These are phyloP conservation scores for Chlamydomonas sp. DNA, from an alignment of 139 green algal genomes.

Conservation along the genomic window DNA sequence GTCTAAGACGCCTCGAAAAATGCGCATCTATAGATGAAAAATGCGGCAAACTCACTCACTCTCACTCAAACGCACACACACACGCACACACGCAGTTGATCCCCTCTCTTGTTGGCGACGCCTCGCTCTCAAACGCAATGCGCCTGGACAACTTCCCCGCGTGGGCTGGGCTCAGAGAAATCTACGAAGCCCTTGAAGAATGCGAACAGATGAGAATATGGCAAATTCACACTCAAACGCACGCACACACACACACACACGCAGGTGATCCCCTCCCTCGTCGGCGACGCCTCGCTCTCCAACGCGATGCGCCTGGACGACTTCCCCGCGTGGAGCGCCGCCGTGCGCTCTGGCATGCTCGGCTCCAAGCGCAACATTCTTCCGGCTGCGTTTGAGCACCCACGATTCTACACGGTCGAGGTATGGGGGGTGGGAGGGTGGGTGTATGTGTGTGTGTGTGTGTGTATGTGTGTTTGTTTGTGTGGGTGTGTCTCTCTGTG, in stretches of 20 bases:
- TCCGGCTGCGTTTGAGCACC: conserved; percentile 25
- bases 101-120: conserved; percentile 25
- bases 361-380: background rate
- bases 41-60: too few species aligned
- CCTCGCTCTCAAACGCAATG: conserved; percentile 19
- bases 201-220: too few species aligned
- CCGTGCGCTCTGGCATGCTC: background rate
- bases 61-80: too few species aligned
- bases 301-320: conserved; percentile 25
- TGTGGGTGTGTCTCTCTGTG: too few species aligned
- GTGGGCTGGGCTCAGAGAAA: too few species aligned
- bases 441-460: too few species aligned
- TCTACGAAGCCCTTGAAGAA: too few species aligned
- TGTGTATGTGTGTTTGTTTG: too few species aligned
- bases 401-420: conserved; percentile 29
- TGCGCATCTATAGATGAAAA: too few species aligned
- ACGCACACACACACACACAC: too few species aligned
- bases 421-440: background rate
- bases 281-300: conserved; percentile 18
- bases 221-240: too few species aligned
- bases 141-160: conserved; percentile 15
- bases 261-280: conserved; percentile 29
- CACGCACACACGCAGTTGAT: conserved; percentile 29
- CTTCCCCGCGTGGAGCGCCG: background rate
- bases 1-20: too few species aligned